These are phyloP conservation scores for Colletotrichum incanum DNA, from an alignment of 2,329 filamentous ascomycete species.

Conservation along the genomic window DNA sequence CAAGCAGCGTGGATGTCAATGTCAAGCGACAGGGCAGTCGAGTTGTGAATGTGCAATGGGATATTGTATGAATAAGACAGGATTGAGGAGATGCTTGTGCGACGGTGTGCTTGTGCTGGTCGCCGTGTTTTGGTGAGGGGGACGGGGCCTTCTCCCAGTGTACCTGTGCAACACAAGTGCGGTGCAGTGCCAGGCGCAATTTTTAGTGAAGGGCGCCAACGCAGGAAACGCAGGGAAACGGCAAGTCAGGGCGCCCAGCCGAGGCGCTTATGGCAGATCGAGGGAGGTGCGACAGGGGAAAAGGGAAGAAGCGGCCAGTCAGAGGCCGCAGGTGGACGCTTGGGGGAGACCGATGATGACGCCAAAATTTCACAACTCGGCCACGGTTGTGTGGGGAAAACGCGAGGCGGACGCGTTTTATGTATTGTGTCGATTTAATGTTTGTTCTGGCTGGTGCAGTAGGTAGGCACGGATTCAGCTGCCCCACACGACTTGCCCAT, in stretches of 20 bases:
- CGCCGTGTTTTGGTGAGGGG: conserved; percentile 16
- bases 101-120: conserved; percentile 19
- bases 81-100: conserved; percentile 26
- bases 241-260: conserved; percentile 35
- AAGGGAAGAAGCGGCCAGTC: conserved; percentile 10
- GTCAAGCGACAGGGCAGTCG: conserved; percentile 25
- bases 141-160: neutral
- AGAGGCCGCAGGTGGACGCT: conserved; percentile 17
- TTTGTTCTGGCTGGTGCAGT: neutral
- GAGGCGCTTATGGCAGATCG: conserved; percentile 41
- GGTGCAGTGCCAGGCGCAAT: conserved; percentile 10
- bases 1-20: conserved; percentile 22
- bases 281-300: conserved; percentile 39
- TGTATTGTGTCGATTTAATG: conserved; percentile 15
- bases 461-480: conserved; percentile 3
- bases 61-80: conserved; percentile 20
- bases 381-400: conserved; percentile 31
- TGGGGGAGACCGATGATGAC: conserved; percentile 30
- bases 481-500: conserved; percentile 16
- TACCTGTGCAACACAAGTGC: conserved; percentile 6
- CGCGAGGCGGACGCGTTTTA: conserved; percentile 35
- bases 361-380: conserved; percentile 37
- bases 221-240: conserved; percentile 29
- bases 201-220: conserved; percentile 34
- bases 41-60: conserved; percentile 35